phyloP scores from a whole-genome alignment of 257 asterid genomes.

The Nicotiana benthamiana region DNA sequence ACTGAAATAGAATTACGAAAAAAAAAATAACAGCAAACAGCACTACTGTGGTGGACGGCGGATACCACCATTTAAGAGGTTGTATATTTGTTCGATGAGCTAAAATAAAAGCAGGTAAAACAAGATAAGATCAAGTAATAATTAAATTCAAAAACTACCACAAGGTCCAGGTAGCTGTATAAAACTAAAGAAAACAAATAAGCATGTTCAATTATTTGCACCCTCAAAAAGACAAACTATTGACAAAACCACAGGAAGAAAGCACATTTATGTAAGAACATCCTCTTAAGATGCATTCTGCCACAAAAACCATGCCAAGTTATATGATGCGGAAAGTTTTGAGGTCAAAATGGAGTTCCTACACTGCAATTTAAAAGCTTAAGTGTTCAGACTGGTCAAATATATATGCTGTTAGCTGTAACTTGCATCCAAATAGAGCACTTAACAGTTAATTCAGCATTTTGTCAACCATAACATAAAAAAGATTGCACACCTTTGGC shows the following conservation, averaged over 20 bases:
- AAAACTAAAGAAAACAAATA: background rate
- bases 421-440: background rate
- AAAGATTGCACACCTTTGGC: constrained; percentile 45
- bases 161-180: background rate
- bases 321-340: background rate
- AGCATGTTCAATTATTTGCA: background rate
- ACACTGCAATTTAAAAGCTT: background rate
- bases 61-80: background rate
- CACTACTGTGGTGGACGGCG: background rate
- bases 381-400: background rate
- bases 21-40: background rate
- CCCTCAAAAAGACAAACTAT: background rate
- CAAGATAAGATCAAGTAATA: background rate
- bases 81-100: background rate
- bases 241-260: background rate
- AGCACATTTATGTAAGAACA: background rate
- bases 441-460: background rate
- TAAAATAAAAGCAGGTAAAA: background rate
- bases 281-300: background rate
- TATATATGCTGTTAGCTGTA: background rate
- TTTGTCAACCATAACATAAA: constrained; percentile 6
- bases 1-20: background rate
- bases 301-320: background rate
- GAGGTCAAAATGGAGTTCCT: constrained; percentile 1
- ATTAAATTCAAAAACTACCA: background rate